Evolutionary conservation across 2,329 filamentous ascomycete species (phyloP), one percentile per base, ranked within the genome.

Genomic region (Orbilia javanica): DNA sequence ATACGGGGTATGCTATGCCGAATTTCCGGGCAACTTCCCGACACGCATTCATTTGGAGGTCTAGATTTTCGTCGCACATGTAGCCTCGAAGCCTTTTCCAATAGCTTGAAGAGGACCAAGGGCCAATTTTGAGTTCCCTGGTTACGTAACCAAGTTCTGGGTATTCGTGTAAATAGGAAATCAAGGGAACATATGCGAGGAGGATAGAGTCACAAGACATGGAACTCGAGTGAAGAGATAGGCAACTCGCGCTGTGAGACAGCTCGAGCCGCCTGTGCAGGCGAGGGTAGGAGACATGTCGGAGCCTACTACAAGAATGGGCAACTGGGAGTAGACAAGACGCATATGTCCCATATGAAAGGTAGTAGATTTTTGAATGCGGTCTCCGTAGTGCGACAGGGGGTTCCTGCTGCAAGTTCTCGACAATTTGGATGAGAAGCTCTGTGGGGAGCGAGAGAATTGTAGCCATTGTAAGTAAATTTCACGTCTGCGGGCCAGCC

Each of bases 231-330:
- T 65, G 60, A 22, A 60, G 34, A 1, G 66, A 70, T 8, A 48
- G 15, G 25, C 73, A 77, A 39, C 27, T 71, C 42, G 50, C 36
- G 25, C 65, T 50, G 29, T 77, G 72, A 42, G 44, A 77, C 15
- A 77, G 44, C 29, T 77, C 73, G 8, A 78, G 67, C 67, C 74
- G 48, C 50, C 74, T 44, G 27, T 78, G 74, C 44, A 78, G 50
- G 8, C 67, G 25, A 15, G 67, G 67, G 50, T 72, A 71, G 15
- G 73, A 60, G 18, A 71, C 52, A 44, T 67, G 34, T 7, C 73
- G 73, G 13, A 72, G 74, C 4, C 67, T 64, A n/a, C 44, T 66
- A 29, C 74, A 72, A n/a, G 74, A 72, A 44, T 68, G 74, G 25
- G 52, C 55, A 22, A 72, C 42, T 3, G 67, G 36, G 27, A 76